Base-by-base conservation (phyloP, 2,329 filamentous ascomycete species). In the Trichoderma sp. region DNA sequence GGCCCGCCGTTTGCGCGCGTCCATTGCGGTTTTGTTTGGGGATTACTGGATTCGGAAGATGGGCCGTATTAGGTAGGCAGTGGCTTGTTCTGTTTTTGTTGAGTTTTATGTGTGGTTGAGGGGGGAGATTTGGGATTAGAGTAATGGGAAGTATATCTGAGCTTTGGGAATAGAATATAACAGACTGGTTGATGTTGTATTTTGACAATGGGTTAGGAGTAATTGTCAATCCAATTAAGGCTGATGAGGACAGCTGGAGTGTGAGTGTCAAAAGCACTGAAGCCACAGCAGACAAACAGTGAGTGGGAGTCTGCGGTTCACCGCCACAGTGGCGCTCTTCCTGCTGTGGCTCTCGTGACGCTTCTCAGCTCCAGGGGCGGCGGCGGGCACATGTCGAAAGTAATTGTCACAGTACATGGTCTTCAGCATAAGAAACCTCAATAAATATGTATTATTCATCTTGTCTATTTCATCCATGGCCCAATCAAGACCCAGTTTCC, bases 261-360 rank as follows among this genome's bases (percentile, higher is more conserved):
- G 43, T 50, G 43, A 50, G 43, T 50, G 43, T 20, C 1, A 12
- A 20, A 50, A 50, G 43, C 43, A 50, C 8, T 50, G 59, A 28
- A 39, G 20, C 63, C 20, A 39, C 17, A 12, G 47, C 8, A 26
- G n/a, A 30, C 4, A 26, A 28, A 17, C 39, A 53, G 43, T 20
- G 32, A 53, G n/a, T 53, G 43, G 61, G 39, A 53, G 63, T 32
- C 11, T 13, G 6, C 3, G 13, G 8, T 55, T 64, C 68, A 70
- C 68, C 68, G 68, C 68, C 68, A 70, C 59, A 70, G 68, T 70
- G 32, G 58, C 68, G 58, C 68, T 23, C 67, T 11, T 6, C 11
- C 9, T 50, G 57, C 57, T 61, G 67, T 53, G 55, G 57, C 67
- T 32, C 67, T 23, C 23, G 3, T 53, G 47, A 53, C 47, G n/a